Conservation (phyloP, 306 rosid species). For the Astragalus glycyphyllos region DNA sequence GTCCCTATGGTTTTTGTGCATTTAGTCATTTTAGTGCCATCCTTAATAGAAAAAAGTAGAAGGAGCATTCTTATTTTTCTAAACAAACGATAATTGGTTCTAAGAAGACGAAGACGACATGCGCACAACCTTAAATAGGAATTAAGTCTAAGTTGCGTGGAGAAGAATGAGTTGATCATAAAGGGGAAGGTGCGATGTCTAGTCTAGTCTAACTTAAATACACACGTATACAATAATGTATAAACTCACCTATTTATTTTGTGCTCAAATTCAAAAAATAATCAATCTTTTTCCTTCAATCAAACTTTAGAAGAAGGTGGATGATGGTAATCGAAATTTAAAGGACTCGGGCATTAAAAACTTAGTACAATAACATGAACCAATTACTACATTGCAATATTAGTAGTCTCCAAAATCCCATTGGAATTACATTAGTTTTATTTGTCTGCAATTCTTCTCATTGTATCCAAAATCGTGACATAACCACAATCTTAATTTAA, state of each 20-base stretch:
- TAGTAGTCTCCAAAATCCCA: too few species aligned
- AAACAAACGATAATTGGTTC: not conserved
- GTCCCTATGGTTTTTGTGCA: not conserved
- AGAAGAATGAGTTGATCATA: not conserved
- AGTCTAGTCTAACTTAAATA: not conserved
- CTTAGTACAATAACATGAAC: too few species aligned
- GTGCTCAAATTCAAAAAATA: not conserved
- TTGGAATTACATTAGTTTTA: too few species aligned
- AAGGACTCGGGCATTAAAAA: too few species aligned
- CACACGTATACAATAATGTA: too few species aligned
- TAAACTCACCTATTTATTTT: not conserved
- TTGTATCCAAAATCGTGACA: too few species aligned
- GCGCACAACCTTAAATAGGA: not conserved
- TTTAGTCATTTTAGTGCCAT: not conserved
- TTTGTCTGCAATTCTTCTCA: too few species aligned
- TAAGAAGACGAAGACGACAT: not conserved
- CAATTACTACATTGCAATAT: too few species aligned
- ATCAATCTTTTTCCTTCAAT: too few species aligned
- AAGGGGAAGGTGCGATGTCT: slow-evolving; percentile 7
- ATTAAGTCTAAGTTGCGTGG: not conserved
- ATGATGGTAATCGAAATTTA: not conserved
- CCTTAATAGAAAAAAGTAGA: not conserved
- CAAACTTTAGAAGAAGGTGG: not conserved
- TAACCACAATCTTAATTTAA: too few species aligned
- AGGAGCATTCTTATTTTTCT: not conserved